A percentile compares a stretch with the other conserved stretches of the same genome.
phyloP scores from a whole-genome alignment of 1,284 basidiomycete species.

The Porphyrellus sp. region DNA sequence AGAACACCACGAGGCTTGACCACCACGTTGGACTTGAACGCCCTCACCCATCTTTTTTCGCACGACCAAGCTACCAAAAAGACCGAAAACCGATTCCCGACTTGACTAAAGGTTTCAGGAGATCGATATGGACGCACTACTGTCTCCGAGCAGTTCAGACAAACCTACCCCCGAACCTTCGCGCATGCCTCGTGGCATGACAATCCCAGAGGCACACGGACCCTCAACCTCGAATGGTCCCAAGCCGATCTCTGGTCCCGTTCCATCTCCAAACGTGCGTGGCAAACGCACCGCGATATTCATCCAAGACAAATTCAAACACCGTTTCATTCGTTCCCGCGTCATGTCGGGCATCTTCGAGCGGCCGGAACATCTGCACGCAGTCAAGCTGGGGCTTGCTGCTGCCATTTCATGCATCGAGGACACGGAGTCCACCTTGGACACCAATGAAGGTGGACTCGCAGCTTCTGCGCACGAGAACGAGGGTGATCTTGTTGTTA shows the following conservation, averaged over 20 bases:
- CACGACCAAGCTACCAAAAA: too few species aligned
- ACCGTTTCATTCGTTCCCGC: slow-evolving; percentile 75
- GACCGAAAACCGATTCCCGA: too few species aligned
- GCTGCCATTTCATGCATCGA: slow-evolving; percentile 75
- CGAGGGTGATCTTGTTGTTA: slow-evolving; percentile 46
- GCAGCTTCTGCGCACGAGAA: slow-evolving; percentile 35
- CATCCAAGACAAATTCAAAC: slow-evolving; percentile 68
- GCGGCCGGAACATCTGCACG: slow-evolving; percentile 84
- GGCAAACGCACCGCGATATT: slow-evolving; percentile 32
- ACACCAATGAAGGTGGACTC: too few species aligned
- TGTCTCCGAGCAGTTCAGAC: neutral
- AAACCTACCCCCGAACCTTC: neutral
- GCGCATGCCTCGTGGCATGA: neutral
- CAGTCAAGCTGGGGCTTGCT: slow-evolving; percentile 76
- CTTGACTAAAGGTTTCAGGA: too few species aligned
- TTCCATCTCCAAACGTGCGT: neutral
- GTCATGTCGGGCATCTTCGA: slow-evolving; percentile 78
- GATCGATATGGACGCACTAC: slow-evolving; percentile 7
- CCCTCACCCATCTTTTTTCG: too few species aligned
- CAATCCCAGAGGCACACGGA: too few species aligned
- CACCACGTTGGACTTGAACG: too few species aligned
- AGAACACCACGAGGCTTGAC: too few species aligned
- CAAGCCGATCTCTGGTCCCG: neutral
- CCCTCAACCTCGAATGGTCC: neutral
- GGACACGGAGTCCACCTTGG: slow-evolving; percentile 12